Evolutionary conservation across 2,329 filamentous ascomycete genomes (phyloP).

Genomic region (Colletotrichum ledebouriae): DNA sequence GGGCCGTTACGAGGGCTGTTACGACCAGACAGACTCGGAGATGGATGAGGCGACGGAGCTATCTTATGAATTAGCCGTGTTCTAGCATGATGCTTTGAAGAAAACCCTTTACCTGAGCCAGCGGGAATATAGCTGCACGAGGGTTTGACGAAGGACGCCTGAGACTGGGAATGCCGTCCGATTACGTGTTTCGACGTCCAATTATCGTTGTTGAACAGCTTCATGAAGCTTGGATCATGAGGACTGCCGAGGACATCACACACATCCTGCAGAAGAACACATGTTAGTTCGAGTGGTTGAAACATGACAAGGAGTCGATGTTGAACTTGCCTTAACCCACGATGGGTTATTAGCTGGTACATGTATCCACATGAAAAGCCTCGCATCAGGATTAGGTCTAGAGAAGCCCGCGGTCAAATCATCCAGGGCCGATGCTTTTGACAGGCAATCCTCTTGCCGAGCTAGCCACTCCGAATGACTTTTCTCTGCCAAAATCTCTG

Average conservation of each 20-base stretch:
- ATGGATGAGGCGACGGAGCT: conserved; percentile 54
- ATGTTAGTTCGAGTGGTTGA: not conserved
- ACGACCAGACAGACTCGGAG: conserved; percentile 36
- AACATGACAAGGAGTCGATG: not conserved
- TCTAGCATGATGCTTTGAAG: accelerated
- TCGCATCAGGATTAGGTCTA: conserved; percentile 52
- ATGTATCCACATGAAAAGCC: conserved; percentile 71
- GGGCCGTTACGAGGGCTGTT: conserved; percentile 35
- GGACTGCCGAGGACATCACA: conserved; percentile 15
- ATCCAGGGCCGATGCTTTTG: conserved; percentile 43
- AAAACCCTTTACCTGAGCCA: conserved; percentile 4
- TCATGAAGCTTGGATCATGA: conserved; percentile 45
- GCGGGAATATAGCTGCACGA: conserved; percentile 61
- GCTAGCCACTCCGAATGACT: conserved; percentile 20
- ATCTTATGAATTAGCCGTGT: conserved; percentile 35
- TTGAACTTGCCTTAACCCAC: conserved; percentile 65
- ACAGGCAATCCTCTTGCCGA: conserved; percentile 19
- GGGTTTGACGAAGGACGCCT: conserved; percentile 64
- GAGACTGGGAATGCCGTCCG: conserved; percentile 63
- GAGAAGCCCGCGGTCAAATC: conserved; percentile 57
- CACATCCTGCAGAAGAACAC: conserved; percentile 8
- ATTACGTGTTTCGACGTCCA: conserved; percentile 64
- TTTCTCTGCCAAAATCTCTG: not conserved
- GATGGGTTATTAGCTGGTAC: conserved; percentile 69
- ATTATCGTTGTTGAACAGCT: conserved; percentile 61